Evolutionary conservation across 2,329 filamentous ascomycete genomes (phyloP).

Genomic region (Monilinia fructigena): DNA sequence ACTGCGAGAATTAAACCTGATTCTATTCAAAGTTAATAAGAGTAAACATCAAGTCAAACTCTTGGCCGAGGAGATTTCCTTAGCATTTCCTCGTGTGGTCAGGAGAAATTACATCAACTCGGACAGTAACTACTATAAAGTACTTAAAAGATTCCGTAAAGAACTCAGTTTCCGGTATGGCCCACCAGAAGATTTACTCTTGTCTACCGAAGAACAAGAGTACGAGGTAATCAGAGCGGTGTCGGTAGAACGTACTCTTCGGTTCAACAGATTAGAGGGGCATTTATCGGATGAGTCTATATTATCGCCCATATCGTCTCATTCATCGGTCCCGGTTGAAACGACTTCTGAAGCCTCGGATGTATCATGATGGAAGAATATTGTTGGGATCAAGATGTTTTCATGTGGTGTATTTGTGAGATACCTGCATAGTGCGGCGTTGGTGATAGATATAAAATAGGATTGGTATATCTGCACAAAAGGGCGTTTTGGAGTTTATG

Average conservation of each 20-base stretch:
- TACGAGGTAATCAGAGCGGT: neutral
- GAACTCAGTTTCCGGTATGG: slow-evolving; percentile 1
- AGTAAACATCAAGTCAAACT: slow-evolving; percentile 8
- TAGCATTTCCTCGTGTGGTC: neutral
- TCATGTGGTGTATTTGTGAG: slow-evolving; percentile 9
- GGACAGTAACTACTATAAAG: neutral
- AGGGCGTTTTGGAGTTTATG: slow-evolving; percentile 20
- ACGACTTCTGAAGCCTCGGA: neutral
- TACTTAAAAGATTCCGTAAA: neutral
- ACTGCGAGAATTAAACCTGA: neutral
- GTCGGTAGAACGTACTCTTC: neutral
- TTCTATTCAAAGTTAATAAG: neutral
- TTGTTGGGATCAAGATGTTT: neutral
- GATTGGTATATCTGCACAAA: slow-evolving; percentile 14
- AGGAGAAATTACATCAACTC: neutral
- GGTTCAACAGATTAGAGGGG: neutral
- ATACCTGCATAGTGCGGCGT: slow-evolving; percentile 21
- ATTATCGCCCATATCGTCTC: neutral
- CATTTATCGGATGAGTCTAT: neutral
- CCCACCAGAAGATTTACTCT: neutral
- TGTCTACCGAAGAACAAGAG: neutral
- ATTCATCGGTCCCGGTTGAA: neutral
- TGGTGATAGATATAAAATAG: slow-evolving; percentile 17
- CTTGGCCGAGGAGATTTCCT: slow-evolving; percentile 4
- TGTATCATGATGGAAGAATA: slow-evolving; percentile 1